phyloP scores from a whole-genome alignment of 2,329 filamentous ascomycete species.

The Lasiodiplodia citricola region DNA sequence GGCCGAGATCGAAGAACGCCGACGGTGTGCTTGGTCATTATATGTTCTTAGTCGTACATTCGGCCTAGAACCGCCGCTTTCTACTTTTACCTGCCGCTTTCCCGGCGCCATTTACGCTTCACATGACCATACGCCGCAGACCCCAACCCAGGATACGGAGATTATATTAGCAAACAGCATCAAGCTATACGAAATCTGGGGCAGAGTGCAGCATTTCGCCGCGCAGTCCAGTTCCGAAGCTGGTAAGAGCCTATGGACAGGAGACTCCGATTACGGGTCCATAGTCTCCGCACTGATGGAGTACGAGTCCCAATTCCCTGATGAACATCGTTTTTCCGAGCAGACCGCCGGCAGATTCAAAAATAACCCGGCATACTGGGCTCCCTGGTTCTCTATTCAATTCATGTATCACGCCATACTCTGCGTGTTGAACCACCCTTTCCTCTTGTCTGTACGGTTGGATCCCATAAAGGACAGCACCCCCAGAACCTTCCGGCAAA shows the following conservation, averaged over 20 bases:
- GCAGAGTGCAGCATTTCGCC: slow-evolving; percentile 4
- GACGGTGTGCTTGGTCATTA: slow-evolving; percentile 9
- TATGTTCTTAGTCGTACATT: not conserved
- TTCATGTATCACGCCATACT: slow-evolving; percentile 60
- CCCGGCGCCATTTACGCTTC: not conserved
- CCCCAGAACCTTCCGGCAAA: slow-evolving; percentile 45
- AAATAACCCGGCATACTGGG: slow-evolving; percentile 57
- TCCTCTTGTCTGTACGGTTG: slow-evolving; percentile 57
- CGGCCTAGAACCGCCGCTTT: not conserved
- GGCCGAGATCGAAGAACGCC: not conserved
- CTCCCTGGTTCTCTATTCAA: slow-evolving; percentile 59
- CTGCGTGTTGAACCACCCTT: slow-evolving; percentile 60
- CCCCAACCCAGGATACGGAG: not conserved
- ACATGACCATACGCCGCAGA: not conserved
- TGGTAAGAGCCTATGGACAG: slow-evolving; percentile 15
- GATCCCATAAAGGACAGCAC: slow-evolving; percentile 60
- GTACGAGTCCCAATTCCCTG: slow-evolving; percentile 57
- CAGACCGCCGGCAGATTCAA: slow-evolving; percentile 50
- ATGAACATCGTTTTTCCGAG: slow-evolving; percentile 56
- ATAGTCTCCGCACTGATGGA: slow-evolving; percentile 51
- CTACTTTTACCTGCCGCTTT: not conserved
- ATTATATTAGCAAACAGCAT: slow-evolving; percentile 10
- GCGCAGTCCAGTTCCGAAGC: not conserved
- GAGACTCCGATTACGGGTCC: slow-evolving; percentile 9
- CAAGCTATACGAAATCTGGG: slow-evolving; percentile 15